These are phyloP conservation scores for Penicillium thymicola DNA, from an alignment of 2,329 filamentous ascomycete species.

Conservation along the genomic window DNA sequence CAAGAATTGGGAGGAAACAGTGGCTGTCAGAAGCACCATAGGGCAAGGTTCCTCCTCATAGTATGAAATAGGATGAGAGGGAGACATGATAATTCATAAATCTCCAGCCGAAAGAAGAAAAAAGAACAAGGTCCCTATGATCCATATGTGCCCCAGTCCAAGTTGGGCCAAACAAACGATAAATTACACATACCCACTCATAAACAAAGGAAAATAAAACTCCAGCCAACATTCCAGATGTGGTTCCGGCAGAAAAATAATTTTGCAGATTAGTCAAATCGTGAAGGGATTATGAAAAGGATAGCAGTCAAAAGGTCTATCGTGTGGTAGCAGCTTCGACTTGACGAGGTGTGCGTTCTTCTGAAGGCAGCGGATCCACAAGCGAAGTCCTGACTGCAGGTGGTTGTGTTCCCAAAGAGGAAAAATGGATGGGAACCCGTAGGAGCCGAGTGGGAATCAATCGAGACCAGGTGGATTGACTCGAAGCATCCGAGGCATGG, in stretches of 20 bases:
- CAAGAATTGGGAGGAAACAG: background rate
- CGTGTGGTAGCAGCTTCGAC: constrained; percentile 19
- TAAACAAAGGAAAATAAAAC: constrained; percentile 18
- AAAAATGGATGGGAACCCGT: background rate
- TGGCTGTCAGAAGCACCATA: background rate
- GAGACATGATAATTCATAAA: background rate
- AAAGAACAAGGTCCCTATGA: background rate
- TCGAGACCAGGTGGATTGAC: constrained; percentile 13
- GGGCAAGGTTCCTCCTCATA: background rate
- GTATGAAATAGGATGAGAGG: background rate
- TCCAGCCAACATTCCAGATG: constrained; percentile 26
- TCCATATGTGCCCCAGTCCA: background rate
- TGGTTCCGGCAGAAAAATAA: constrained; percentile 11
- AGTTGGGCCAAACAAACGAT: background rate
- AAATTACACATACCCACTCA: constrained; percentile 23
- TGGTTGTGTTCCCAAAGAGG: background rate
- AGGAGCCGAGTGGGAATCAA: constrained; percentile 18
- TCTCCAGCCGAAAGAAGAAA: background rate
- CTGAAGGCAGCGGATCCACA: background rate
- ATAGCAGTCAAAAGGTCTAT: constrained; percentile 1
- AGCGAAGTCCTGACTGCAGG: background rate
- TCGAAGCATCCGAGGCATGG: background rate
- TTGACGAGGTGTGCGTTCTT: constrained; percentile 20
- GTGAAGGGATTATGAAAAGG: background rate
- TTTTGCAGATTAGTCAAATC: constrained; percentile 1